Conservation (phyloP, 352 stramenopile genomes). For the Globisporangium orthogonon region DNA sequence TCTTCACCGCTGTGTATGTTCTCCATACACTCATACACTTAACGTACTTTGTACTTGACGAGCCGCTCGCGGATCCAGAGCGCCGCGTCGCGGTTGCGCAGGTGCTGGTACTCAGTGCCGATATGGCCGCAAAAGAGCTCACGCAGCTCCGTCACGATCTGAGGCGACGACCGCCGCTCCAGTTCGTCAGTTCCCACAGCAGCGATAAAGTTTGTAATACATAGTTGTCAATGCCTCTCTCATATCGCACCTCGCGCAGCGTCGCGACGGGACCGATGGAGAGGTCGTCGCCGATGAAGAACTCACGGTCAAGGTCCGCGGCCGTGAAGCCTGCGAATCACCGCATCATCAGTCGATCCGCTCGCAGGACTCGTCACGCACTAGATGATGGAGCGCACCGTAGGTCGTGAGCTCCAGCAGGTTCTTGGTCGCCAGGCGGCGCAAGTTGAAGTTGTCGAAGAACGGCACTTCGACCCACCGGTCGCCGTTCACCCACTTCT, state of each 20-base stretch:
- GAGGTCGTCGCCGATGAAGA: conserved; percentile 89
- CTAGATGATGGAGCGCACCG: conserved; percentile 22
- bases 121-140: conserved; percentile 96
- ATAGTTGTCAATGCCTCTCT: no score
- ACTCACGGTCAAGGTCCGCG: conserved; percentile 87
- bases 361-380: no score
- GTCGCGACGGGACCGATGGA: conserved; percentile 78
- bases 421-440: conserved; percentile 75
- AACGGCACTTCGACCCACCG: conserved; percentile 81
- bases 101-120: conserved; percentile 98
- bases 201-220: background rate
- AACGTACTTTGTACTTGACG: conserved; percentile 42
- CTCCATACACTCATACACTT: background rate
- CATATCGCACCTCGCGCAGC: conserved; percentile 38
- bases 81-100: conserved; percentile 89
- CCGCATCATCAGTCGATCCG: background rate
- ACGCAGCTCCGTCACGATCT: conserved; percentile 92
- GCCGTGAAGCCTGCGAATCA: conserved; percentile 77
- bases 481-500: conserved; percentile 82
- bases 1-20: background rate
- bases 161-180: background rate
- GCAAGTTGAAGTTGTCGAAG: conserved; percentile 86
- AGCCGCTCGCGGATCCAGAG: conserved; percentile 74
- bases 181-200: background rate
- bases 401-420: conserved; percentile 79